Conservation (phyloP, 108 stramenopile genomes). For the Skeletonema potamos region DNA sequence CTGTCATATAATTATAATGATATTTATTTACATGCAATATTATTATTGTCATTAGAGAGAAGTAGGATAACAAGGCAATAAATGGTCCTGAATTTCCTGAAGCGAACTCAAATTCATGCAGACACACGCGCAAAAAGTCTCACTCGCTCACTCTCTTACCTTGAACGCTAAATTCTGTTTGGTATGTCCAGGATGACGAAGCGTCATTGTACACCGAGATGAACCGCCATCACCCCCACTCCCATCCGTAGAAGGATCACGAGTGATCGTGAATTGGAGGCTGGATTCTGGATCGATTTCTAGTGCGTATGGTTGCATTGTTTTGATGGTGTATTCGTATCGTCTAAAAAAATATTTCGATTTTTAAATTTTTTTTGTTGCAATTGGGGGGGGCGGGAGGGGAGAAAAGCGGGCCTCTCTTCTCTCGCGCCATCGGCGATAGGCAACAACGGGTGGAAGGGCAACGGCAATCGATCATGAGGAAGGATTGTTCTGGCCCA, state of each 20-base stretch:
- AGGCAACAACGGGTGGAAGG: not conserved
- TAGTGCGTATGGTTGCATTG: constrained; percentile 41
- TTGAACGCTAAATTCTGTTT: constrained; percentile 77
- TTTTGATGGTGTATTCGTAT: not conserved
- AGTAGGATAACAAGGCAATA: not conserved
- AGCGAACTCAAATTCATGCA: constrained; percentile 1
- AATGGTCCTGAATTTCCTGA: no score
- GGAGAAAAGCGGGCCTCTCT: not conserved
- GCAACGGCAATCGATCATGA: not conserved
- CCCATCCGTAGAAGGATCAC: constrained; percentile 20
- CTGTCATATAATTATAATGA: constrained; percentile 28
- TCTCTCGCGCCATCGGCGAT: not conserved
- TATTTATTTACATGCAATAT: not conserved
- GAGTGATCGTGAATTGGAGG: constrained; percentile 71
- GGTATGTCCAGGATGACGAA: constrained; percentile 68
- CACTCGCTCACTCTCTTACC: no score
- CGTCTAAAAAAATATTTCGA: no score
- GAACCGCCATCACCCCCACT: constrained; percentile 44
- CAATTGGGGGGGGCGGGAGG: no score
- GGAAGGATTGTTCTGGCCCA: no score
- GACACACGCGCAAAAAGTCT: no score
- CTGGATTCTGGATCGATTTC: constrained; percentile 72
- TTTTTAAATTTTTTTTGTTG: no score
- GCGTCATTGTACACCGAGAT: constrained; percentile 65
- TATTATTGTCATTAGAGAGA: not conserved